Conservation (phyloP, 805 yeast species). For the Blastobotrys americana region DNA sequence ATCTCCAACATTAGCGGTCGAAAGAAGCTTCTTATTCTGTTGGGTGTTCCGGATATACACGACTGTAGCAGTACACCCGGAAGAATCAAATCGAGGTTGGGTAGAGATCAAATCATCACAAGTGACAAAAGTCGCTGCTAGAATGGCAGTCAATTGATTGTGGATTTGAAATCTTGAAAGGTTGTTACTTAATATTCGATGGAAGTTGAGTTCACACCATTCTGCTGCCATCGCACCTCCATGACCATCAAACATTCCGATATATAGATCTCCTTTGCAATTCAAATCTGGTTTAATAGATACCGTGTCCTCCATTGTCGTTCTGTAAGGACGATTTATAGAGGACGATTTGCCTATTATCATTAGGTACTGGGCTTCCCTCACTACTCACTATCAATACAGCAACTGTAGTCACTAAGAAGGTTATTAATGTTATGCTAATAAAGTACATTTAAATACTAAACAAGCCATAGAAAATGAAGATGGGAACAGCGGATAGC, state of each 20-base stretch:
- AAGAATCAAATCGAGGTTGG: constrained; percentile 52
- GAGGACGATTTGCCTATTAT: too few species aligned
- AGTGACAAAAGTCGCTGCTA: constrained; percentile 61
- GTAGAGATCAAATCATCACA: constrained; percentile 64
- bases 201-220: constrained; percentile 88
- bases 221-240: constrained; percentile 89
- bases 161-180: constrained; percentile 32
- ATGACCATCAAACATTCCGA: constrained; percentile 97
- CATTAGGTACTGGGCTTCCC: too few species aligned
- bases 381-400: too few species aligned
- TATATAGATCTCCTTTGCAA: constrained; percentile 85
- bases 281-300: constrained; percentile 84
- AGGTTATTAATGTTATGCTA: too few species aligned
- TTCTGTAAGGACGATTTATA: constrained; percentile 3
- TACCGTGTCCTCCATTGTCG: constrained; percentile 92
- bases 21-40: constrained; percentile 48
- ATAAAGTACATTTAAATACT: too few species aligned
- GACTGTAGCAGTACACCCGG: constrained; percentile 94
- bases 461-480: too few species aligned
- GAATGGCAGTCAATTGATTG: constrained; percentile 12
- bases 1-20: constrained; percentile 95
- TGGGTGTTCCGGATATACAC: constrained; percentile 46
- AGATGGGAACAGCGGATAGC: too few species aligned
- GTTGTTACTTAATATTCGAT: constrained; percentile 43
- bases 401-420: too few species aligned